A percentile compares a stretch with the other conserved stretches of the same genome.
Conservation (phyloP, 768 basidiomycete species). For the Tylopilus sp. region DNA sequence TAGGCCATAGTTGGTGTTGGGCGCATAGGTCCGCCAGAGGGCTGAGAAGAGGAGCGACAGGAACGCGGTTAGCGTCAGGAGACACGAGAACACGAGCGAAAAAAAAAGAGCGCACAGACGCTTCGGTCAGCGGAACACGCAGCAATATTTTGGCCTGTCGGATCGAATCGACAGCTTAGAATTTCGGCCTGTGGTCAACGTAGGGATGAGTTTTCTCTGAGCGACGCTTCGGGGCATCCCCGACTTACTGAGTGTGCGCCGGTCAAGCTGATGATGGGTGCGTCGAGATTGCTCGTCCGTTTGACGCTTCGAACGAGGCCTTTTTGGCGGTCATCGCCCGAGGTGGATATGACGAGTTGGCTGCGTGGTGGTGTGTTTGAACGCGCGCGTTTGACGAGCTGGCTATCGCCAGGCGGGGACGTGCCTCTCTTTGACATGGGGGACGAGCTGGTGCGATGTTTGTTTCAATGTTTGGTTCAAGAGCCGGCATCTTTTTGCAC, state of each 20-base stretch:
- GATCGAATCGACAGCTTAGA: constrained; percentile 88
- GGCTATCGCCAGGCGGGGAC: constrained; percentile 51
- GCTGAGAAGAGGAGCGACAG: constrained; percentile 40
- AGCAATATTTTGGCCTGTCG: constrained; percentile 90
- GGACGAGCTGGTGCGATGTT: background rate
- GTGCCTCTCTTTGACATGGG: constrained; percentile 70
- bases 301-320: constrained; percentile 82
- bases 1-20: constrained; percentile 90
- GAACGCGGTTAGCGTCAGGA: background rate
- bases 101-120: constrained; percentile 62
- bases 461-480: background rate
- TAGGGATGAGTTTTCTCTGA: background rate
- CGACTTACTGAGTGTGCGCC: constrained; percentile 80
- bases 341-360: constrained; percentile 76
- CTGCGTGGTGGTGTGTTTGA: constrained; percentile 50
- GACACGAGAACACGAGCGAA: background rate
- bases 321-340: constrained; percentile 68
- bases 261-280: constrained; percentile 88
- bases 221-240: background rate
- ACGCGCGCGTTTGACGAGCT: constrained; percentile 61
- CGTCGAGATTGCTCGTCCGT: constrained; percentile 89
- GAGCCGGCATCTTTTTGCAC: too few relatives aligned
- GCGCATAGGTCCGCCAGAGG: constrained; percentile 87
- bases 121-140: constrained; percentile 88
- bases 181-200: constrained; percentile 69